These are phyloP conservation scores for Fonsecaea monophora DNA, from an alignment of 2,329 filamentous ascomycete genomes.

Conservation along the genomic window DNA sequence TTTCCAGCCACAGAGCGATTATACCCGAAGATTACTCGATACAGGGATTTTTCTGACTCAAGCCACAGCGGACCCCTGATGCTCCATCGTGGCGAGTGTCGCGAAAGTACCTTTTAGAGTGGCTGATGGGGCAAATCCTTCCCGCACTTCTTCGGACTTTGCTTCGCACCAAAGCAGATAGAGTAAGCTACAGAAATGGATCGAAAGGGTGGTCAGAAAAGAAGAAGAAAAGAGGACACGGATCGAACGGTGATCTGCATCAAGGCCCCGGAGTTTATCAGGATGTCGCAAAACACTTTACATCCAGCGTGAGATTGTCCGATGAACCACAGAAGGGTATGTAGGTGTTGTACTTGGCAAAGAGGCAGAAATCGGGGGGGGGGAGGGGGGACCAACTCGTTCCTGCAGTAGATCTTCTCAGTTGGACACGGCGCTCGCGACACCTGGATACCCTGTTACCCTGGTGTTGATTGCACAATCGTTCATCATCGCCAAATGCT, in stretches of 20 bases:
- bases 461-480: conserved; percentile 4
- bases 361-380: not conserved
- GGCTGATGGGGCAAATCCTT: conserved; percentile 15
- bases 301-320: not conserved
- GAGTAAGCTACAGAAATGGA: conserved; percentile 9
- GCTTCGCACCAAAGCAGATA: not conserved
- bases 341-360: not conserved
- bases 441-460: not conserved
- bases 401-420: conserved; percentile 17
- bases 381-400: not conserved
- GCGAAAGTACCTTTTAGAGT: conserved; percentile 5
- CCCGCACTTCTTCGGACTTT: not conserved
- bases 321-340: not conserved
- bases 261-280: not conserved
- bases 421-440: not conserved
- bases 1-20: conserved; percentile 6
- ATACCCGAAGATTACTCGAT: not conserved
- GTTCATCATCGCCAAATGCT: conserved; percentile 7
- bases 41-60: not conserved
- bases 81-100: conserved; percentile 3
- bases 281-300: not conserved
- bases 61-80: not conserved
- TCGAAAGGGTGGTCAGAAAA: conserved; percentile 16
- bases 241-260: conserved; percentile 16
- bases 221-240: not conserved